phyloP scores from a whole-genome alignment of 2,329 filamentous ascomycete genomes.

The Penicillium sumatraense region DNA sequence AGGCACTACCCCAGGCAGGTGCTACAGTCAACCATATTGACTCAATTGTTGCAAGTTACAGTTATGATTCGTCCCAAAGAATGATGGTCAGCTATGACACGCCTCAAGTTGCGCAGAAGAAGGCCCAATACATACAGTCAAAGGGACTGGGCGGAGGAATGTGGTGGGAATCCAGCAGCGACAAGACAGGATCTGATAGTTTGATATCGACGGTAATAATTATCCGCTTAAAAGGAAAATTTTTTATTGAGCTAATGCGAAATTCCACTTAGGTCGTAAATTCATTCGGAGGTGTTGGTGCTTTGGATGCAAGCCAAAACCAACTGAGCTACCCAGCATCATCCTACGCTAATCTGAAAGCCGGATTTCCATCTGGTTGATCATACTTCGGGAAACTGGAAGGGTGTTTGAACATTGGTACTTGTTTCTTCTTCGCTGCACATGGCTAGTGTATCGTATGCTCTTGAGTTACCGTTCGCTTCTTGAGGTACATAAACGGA shows the following conservation, averaged over 20 bases:
- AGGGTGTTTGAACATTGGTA: too few species aligned
- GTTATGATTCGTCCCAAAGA: constrained; percentile 64
- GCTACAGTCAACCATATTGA: constrained; percentile 65
- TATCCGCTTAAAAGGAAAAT: not conserved
- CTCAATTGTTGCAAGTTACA: constrained; percentile 70
- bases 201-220: constrained; percentile 63
- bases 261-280: constrained; percentile 33
- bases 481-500: not conserved
- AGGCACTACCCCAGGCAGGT: constrained; percentile 73
- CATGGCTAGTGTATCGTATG: not conserved
- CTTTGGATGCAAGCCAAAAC: constrained; percentile 55
- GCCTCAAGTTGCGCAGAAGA: constrained; percentile 66
- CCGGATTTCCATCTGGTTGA: constrained; percentile 20
- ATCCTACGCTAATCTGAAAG: constrained; percentile 57
- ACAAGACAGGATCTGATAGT: constrained; percentile 67
- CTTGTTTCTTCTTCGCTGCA: not conserved
- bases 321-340: constrained; percentile 57
- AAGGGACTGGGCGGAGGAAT: constrained; percentile 81
- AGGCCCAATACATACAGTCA: constrained; percentile 72
- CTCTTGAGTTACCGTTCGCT: not conserved
- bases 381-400: not conserved
- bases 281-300: constrained; percentile 34
- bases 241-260: not conserved
- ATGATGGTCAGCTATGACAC: constrained; percentile 80
- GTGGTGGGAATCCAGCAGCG: constrained; percentile 93